phyloP scores from a whole-genome alignment of 257 asterid genomes.

The Ajuga chamaepitys region DNA sequence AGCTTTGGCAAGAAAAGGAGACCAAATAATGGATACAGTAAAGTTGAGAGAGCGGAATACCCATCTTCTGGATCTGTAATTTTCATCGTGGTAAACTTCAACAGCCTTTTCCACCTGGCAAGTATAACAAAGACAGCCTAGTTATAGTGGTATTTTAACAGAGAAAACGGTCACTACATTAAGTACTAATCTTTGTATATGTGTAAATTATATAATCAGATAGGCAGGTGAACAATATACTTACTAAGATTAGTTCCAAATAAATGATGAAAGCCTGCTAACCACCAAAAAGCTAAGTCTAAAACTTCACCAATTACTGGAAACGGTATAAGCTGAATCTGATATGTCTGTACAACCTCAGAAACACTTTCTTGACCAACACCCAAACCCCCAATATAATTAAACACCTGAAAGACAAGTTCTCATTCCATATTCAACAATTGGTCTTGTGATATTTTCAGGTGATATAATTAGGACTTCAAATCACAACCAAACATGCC shows the following conservation, averaged over 20 bases:
- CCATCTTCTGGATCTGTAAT: constrained; percentile 60
- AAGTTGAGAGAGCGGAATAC: constrained; percentile 56
- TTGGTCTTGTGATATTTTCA: not conserved
- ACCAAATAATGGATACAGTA: constrained; percentile 61
- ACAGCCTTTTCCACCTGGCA: constrained; percentile 57
- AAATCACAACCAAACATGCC: not conserved
- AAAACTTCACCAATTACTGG: not conserved
- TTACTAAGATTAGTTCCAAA: too few relatives aligned
- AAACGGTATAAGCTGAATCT: not conserved
- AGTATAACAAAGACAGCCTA: not conserved
- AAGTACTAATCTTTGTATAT: not conserved
- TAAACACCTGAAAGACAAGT: not conserved
- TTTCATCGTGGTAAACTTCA: constrained; percentile 63
- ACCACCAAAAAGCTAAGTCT: not conserved
- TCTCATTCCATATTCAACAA: not conserved
- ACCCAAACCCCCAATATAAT: too few relatives aligned
- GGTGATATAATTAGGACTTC: not conserved
- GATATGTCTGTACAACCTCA: not conserved
- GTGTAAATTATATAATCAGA: not conserved
- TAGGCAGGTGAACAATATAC: too few relatives aligned
- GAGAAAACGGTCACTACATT: not conserved
- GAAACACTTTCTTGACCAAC: too few relatives aligned
- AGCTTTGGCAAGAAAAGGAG: constrained; percentile 73
- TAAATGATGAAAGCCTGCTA: too few relatives aligned
- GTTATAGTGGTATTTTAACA: not conserved